Evolutionary conservation across 257 asterid species (phyloP).

Genomic region (Solanum commersonii): DNA sequence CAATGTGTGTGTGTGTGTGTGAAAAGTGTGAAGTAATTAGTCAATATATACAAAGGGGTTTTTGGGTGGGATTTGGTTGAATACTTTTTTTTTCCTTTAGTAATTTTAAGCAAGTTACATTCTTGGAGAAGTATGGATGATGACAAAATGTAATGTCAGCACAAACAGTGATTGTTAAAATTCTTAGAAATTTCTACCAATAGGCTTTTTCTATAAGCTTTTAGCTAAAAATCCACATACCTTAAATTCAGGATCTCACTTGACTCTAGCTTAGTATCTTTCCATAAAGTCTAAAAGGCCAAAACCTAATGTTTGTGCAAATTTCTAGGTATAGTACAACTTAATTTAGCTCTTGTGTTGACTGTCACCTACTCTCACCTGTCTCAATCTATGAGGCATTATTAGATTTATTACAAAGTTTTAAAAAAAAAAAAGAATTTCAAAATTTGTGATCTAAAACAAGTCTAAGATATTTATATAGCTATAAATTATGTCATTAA

Average conservation of each 20-base stretch:
- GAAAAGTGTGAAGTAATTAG: background rate
- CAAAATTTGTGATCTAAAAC: background rate
- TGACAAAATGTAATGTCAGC: conserved; percentile 4
- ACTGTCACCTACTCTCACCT: background rate
- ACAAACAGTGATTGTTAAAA: background rate
- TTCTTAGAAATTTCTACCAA: conserved; percentile 1
- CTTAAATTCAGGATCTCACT: conserved; percentile 27
- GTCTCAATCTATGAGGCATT: background rate
- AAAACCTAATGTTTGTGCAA: background rate
- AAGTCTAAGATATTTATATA: background rate
- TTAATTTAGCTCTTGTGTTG: background rate
- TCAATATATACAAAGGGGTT: background rate
- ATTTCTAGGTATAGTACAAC: background rate
- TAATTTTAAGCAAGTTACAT: background rate
- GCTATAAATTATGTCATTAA: too few relatives aligned
- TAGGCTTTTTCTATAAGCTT: background rate
- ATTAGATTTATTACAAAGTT: background rate
- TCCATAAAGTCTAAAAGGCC: background rate
- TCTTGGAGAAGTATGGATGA: background rate
- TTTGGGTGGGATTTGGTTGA: background rate
- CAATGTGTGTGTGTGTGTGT: background rate
- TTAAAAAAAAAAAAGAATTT: background rate
- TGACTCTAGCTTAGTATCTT: conserved; percentile 7
- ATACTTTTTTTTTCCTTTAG: background rate
- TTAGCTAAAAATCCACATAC: background rate